These are phyloP conservation scores for Manihot esculenta DNA, from an alignment of 441 rosid genomes.

Conservation along the genomic window DNA sequence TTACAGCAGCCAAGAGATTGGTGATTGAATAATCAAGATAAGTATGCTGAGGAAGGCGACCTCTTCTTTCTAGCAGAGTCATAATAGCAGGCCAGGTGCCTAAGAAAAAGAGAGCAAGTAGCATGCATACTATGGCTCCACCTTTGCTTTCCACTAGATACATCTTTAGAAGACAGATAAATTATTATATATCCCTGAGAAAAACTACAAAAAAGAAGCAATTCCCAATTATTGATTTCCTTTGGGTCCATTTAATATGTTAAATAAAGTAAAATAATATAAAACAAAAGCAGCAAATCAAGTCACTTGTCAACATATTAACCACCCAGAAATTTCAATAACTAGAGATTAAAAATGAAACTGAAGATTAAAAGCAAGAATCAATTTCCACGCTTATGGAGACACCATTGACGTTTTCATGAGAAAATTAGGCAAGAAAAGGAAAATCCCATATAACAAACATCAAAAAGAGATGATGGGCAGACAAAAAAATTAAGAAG, in stretches of 20 bases:
- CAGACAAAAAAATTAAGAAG: neutral
- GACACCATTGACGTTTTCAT: too few relatives aligned
- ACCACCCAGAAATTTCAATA: too few relatives aligned
- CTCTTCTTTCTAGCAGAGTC: slow-evolving; percentile 72
- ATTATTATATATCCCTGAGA: neutral
- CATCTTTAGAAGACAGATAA: slow-evolving; percentile 37
- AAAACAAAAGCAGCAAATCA: neutral
- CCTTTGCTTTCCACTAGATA: slow-evolving; percentile 78
- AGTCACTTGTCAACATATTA: neutral
- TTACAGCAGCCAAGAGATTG: slow-evolving; percentile 69
- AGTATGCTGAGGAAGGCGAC: slow-evolving; percentile 88
- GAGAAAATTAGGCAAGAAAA: neutral
- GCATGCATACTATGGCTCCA: slow-evolving; percentile 79
- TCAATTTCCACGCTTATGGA: neutral
- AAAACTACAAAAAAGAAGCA: slow-evolving; percentile 18
- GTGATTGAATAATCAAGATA: slow-evolving; percentile 81
- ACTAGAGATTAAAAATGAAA: too few relatives aligned
- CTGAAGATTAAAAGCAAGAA: neutral
- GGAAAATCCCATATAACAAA: neutral
- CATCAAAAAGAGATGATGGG: neutral
- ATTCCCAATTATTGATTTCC: neutral
- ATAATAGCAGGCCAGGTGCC: slow-evolving; percentile 91
- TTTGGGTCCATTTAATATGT: neutral
- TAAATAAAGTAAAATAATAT: neutral
- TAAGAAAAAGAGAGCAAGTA: slow-evolving; percentile 66